Evolutionary conservation across 495 filamentous ascomycete genomes (phyloP).

Genomic region (Tuber melanosporum): DNA sequence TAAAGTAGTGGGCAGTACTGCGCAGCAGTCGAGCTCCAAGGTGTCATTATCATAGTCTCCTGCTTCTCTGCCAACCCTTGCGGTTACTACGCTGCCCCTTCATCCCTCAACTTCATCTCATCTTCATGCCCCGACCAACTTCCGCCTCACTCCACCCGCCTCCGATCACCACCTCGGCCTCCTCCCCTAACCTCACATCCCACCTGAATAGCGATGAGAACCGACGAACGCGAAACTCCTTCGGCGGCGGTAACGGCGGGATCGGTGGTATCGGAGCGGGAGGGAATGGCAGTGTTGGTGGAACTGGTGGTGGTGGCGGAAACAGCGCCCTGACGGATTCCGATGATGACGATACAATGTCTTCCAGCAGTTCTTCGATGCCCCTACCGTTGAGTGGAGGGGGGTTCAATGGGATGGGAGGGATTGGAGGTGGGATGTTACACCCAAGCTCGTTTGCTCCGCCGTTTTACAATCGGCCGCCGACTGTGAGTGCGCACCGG

Average conservation of each 20-base stretch:
- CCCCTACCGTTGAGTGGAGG: slow-evolving; percentile 26
- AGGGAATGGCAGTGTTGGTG: background rate
- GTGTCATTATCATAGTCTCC: background rate
- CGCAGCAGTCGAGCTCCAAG: background rate
- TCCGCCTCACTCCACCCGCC: slow-evolving; percentile 30
- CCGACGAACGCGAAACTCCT: slow-evolving; percentile 23
- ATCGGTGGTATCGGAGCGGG: slow-evolving; percentile 8
- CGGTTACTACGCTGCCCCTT: slow-evolving; percentile 3
- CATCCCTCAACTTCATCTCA: slow-evolving; percentile 19
- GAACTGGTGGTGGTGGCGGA: slow-evolving; percentile 9
- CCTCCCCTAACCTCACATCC: slow-evolving; percentile 25
- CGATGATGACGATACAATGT: slow-evolving; percentile 27
- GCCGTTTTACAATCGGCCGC: slow-evolving; percentile 81
- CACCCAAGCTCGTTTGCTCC: slow-evolving; percentile 65
- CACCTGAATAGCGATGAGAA: slow-evolving; percentile 13
- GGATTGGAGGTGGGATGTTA: slow-evolving; percentile 32
- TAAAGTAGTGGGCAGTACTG: background rate
- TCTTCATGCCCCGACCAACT: slow-evolving; percentile 17
- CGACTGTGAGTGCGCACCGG: slow-evolving; percentile 47
- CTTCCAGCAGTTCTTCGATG: slow-evolving; percentile 28
- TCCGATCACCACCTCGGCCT: slow-evolving; percentile 31
- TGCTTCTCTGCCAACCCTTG: background rate
- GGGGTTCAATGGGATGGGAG: slow-evolving; percentile 15
- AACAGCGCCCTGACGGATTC: slow-evolving; percentile 17
- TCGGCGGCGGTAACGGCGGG: slow-evolving; percentile 11